These are phyloP conservation scores for Castanospermum australe DNA, from an alignment of 306 rosid species.

Conservation along the genomic window DNA sequence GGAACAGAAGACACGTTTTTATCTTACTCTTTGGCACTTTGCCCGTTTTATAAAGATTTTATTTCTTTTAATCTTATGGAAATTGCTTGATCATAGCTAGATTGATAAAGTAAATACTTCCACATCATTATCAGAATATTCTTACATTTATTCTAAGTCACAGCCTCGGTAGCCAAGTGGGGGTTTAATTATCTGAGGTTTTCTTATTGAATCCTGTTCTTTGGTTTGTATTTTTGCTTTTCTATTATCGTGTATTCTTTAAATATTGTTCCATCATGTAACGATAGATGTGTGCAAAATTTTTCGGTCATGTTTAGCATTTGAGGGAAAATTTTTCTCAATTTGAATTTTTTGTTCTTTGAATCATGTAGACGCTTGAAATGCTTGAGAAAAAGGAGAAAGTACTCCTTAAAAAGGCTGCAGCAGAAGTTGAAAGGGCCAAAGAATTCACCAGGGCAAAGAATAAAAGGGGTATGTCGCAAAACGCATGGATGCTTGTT, in stretches of 20 bases:
- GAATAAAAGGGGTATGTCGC: slow-evolving; percentile 82
- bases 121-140: not conserved
- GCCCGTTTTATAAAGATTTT: not conserved
- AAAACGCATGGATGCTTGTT: slow-evolving; percentile 3
- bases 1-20: not conserved
- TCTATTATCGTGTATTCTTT: not conserved
- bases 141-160: not conserved
- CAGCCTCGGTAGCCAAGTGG: not conserved
- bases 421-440: slow-evolving; percentile 86
- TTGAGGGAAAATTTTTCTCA: not conserved
- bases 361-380: slow-evolving; percentile 78
- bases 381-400: slow-evolving; percentile 99
- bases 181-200: not conserved
- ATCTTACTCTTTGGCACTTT: not conserved
- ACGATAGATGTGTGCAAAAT: not conserved
- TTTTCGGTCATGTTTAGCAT: not conserved
- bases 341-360: slow-evolving; percentile 12
- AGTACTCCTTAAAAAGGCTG: slow-evolving; percentile 74
- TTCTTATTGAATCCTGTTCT: not conserved
- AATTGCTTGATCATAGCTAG: not conserved
- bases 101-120: not conserved
- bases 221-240: not conserved
- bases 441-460: slow-evolving; percentile 81
- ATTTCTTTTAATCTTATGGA: not conserved
- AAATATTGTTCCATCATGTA: not conserved